These are phyloP conservation scores for Coriolopsis trogii DNA, from an alignment of 1,284 basidiomycete genomes.

Conservation along the genomic window DNA sequence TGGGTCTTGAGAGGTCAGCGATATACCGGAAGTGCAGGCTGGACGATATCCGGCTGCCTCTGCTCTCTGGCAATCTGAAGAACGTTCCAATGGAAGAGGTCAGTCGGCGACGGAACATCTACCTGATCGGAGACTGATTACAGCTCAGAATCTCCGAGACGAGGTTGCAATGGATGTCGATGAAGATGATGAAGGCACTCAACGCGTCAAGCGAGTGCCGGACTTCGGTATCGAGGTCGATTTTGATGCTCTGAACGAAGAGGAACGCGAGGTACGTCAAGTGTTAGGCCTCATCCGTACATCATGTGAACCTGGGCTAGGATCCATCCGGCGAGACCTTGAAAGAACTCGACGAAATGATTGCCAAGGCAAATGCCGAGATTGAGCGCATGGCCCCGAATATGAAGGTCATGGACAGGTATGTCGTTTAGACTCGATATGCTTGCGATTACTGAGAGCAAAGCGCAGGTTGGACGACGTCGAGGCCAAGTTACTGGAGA, in stretches of 20 bases:
- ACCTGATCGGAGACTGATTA: background rate
- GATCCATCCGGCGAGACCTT: conserved; percentile 67
- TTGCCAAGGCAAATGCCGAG: conserved; percentile 75
- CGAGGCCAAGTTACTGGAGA: conserved; percentile 74
- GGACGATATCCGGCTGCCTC: conserved; percentile 89
- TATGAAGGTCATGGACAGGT: conserved; percentile 93
- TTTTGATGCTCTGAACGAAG: conserved; percentile 81
- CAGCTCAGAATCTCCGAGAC: conserved; percentile 70
- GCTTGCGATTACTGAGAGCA: background rate
- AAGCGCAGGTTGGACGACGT: conserved; percentile 84
- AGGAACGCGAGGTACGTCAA: conserved; percentile 72
- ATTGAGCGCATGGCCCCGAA: conserved; percentile 97
- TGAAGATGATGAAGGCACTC: conserved; percentile 78
- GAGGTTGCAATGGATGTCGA: conserved; percentile 92
- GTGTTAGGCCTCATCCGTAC: background rate
- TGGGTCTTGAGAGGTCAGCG: conserved; percentile 83
- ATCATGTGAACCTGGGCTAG: conserved; percentile 44
- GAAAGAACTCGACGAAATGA: conserved; percentile 78
- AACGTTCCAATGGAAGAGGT: conserved; percentile 96
- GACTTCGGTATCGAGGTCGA: conserved; percentile 94
- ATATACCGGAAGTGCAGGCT: conserved; percentile 92
- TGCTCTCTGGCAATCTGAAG: conserved; percentile 76
- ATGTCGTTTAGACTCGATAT: conserved; percentile 21
- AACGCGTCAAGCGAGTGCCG: conserved; percentile 69
- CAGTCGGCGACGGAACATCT: conserved; percentile 17